Conservation (phyloP, 257 asterid genomes). For the Solanum medicagineum region DNA sequence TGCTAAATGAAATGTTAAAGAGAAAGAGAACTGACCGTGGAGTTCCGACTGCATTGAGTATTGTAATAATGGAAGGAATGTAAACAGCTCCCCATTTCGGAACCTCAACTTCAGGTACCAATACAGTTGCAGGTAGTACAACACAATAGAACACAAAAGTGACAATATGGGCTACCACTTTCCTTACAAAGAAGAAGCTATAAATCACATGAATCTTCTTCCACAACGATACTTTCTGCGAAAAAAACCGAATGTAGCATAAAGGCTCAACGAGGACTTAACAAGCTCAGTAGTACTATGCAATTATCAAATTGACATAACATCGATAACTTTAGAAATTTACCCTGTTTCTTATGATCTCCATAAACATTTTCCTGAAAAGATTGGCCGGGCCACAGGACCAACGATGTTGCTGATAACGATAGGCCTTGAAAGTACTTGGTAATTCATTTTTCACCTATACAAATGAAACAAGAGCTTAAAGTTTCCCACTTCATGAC, state of each 20-base stretch:
- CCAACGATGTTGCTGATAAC: constrained; percentile 77
- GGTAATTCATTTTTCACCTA: constrained; percentile 79
- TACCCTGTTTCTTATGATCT: constrained; percentile 54
- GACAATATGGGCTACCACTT: constrained; percentile 51
- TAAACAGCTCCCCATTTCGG: constrained; percentile 60
- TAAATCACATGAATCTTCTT: constrained; percentile 59
- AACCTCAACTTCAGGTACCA: constrained; percentile 54
- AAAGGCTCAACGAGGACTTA: background rate
- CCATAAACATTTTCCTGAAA: constrained; percentile 47
- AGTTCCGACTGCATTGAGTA: constrained; percentile 52
- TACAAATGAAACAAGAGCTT: background rate
- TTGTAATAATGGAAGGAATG: constrained; percentile 37
- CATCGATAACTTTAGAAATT: background rate
- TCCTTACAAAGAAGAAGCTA: constrained; percentile 69
- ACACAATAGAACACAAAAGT: constrained; percentile 60
- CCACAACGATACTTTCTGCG: constrained; percentile 58
- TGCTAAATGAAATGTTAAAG: background rate
- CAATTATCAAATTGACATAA: background rate
- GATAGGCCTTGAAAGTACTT: constrained; percentile 52
- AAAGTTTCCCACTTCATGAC: background rate
- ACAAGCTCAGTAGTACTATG: background rate
- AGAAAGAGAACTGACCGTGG: constrained; percentile 35
- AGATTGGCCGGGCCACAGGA: constrained; percentile 77
- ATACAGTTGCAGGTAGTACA: constrained; percentile 48
- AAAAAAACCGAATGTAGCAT: background rate